phyloP scores from a whole-genome alignment of 1,284 basidiomycete species.

The Cronartium quercuum region DNA sequence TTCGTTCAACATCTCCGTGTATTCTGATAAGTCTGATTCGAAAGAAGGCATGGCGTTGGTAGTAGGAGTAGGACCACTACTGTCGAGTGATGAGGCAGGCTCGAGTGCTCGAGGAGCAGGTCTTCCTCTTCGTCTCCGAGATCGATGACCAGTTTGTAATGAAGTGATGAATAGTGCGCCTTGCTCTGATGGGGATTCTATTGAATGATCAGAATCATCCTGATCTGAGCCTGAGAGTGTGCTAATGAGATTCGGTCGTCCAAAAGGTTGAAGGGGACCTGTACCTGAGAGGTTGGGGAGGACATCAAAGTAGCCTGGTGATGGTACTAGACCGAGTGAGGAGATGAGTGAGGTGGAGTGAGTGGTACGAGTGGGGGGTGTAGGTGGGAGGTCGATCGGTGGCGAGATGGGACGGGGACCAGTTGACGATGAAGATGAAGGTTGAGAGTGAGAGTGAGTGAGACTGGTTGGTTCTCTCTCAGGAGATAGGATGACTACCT shows the following conservation, averaged over 20 bases:
- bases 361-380: not conserved
- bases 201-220: not conserved
- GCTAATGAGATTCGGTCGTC: not conserved
- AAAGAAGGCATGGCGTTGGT: not conserved
- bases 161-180: not conserved
- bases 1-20: not conserved
- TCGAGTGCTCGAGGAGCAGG: not conserved
- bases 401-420: not conserved
- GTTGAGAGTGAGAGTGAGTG: not conserved
- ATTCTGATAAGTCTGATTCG: not conserved
- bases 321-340: not conserved
- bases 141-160: not conserved
- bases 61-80: not conserved
- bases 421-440: not conserved
- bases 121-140: not conserved
- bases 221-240: not conserved
- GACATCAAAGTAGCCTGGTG: not conserved
- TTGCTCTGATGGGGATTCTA: not conserved
- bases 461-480: not conserved
- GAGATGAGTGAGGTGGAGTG: not conserved
- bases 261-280: not conserved
- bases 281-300: not conserved
- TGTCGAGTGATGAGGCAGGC: not conserved
- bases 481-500: not conserved
- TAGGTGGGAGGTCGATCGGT: conserved; percentile 1